Evolutionary conservation across 805 yeast species (phyloP).

Genomic region (Candida cerambycidarum): DNA sequence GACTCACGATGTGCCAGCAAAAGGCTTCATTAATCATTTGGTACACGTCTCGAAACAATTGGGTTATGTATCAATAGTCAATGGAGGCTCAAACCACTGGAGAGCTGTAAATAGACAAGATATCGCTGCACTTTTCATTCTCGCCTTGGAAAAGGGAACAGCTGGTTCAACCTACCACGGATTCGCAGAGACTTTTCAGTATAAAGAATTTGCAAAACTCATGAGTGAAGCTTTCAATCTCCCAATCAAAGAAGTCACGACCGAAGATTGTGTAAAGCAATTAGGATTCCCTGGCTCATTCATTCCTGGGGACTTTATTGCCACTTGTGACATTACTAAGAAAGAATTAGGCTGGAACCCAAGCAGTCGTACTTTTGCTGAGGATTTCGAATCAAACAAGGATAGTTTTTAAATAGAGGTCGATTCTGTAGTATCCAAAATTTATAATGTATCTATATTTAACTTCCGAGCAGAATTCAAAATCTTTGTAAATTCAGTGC

Average conservation of each 20-base stretch:
- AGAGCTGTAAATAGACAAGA: slow-evolving; percentile 30
- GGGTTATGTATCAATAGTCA: slow-evolving; percentile 33
- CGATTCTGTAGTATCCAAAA: too few relatives aligned
- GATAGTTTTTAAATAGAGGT: too few relatives aligned
- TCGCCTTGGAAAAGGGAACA: slow-evolving; percentile 13
- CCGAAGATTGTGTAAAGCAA: slow-evolving; percentile 13
- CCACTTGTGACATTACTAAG: slow-evolving; percentile 18
- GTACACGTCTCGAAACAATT: slow-evolving; percentile 27
- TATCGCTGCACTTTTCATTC: slow-evolving; percentile 26
- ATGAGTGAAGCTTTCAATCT: slow-evolving; percentile 20
- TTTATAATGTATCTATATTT: too few relatives aligned
- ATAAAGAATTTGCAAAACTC: slow-evolving; percentile 25
- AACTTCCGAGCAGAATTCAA: too few relatives aligned
- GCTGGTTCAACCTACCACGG: slow-evolving; percentile 14
- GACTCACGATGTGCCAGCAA: slow-evolving; percentile 32
- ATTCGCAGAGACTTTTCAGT: slow-evolving; percentile 18
- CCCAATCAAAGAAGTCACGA: slow-evolving; percentile 15
- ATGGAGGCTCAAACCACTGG: slow-evolving; percentile 28
- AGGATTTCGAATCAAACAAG: not conserved
- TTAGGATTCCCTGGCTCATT: slow-evolving; percentile 12
- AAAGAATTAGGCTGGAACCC: slow-evolving; percentile 27
- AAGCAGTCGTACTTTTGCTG: not conserved
- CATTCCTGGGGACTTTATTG: slow-evolving; percentile 7
- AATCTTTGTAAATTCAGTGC: too few relatives aligned
- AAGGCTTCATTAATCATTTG: slow-evolving; percentile 22